phyloP scores from a whole-genome alignment of 306 rosid species.

The Pterocarpus macrocarpus region DNA sequence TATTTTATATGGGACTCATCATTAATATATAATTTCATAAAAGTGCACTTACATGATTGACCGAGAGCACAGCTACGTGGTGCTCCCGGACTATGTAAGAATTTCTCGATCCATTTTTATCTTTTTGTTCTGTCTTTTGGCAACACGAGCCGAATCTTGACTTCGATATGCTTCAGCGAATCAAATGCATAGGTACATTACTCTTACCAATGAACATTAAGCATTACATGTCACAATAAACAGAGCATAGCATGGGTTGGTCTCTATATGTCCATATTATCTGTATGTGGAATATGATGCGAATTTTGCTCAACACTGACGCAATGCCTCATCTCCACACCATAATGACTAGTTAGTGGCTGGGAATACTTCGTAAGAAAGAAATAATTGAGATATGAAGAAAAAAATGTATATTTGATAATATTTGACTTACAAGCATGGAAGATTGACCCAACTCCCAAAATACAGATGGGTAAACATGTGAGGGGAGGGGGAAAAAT shows the following conservation, averaged over 20 bases:
- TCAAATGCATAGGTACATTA: constrained; percentile 13
- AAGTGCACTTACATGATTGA: too few relatives aligned
- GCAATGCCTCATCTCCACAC: constrained; percentile 32
- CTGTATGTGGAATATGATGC: constrained; percentile 46
- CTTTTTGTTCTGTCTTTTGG: not conserved
- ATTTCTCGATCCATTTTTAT: constrained; percentile 6
- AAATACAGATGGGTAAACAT: constrained; percentile 44
- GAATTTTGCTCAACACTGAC: constrained; percentile 8
- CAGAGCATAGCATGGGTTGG: not conserved
- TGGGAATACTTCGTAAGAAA: constrained; percentile 21
- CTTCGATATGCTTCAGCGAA: constrained; percentile 19
- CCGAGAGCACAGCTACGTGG: too few relatives aligned
- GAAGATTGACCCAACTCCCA: constrained; percentile 44
- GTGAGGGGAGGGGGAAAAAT: not conserved
- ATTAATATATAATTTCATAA: too few relatives aligned
- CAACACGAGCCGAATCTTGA: constrained; percentile 40
- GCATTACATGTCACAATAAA: not conserved
- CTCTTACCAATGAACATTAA: constrained; percentile 21
- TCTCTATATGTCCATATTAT: constrained; percentile 33
- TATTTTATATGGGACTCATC: too few relatives aligned
- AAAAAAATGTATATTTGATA: not conserved
- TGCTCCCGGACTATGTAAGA: too few relatives aligned
- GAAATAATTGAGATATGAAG: not conserved
- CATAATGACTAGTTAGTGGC: constrained; percentile 6
- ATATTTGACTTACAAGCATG: constrained; percentile 41